Base-by-base conservation (phyloP, 306 rosid species). In the Castanopsis chinensis region DNA sequence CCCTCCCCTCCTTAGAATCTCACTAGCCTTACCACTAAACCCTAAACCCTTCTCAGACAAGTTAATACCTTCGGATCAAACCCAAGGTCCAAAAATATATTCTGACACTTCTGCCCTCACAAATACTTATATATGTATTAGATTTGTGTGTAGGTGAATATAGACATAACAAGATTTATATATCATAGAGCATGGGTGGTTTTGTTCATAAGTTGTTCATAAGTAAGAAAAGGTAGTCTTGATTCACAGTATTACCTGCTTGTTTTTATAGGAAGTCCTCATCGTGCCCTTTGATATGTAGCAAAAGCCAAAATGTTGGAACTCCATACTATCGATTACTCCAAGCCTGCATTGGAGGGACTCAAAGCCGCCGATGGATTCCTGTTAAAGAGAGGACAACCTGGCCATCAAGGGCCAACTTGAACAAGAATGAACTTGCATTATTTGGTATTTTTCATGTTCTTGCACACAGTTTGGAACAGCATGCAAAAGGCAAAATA, bases 301-400 rank as follows among this genome's bases (percentile, higher is more conserved):
- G 96, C 70, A 91, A 90, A 89, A 90, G 88, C 71, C 92, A 87
- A 71, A 96, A 96, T 85, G 89, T 89, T 68, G 99, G 90, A 85
- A 79, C 98, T 89, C 98, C 98, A 10, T 96, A 96, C 81, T 91
- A 93, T 82, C 91, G 90, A 70, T 90, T 93, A 33, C 93, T 96
- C 79, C 91, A 90, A 81, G 82, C 86, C 81, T 96, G 98, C 90
- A 88, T 93, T 4, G 97, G 91, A 54, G 99, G 98, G 83, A 89
- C 97, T 56, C 91, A 89, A 64, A 91, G 91, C 90, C 90, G 85
- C 77, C 85, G 93, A 19, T 93, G 99, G 98, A 86, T 89, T 85
- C 85, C 98, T 76, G 86, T 96, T 83, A 82, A 90, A 71, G 82
- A 83, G 74, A 86, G 90, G 83, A 76, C 45, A 41, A 41, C 72